These are phyloP conservation scores for Microcyclospora pomicola DNA, from an alignment of 2,329 filamentous ascomycete genomes.

Conservation along the genomic window DNA sequence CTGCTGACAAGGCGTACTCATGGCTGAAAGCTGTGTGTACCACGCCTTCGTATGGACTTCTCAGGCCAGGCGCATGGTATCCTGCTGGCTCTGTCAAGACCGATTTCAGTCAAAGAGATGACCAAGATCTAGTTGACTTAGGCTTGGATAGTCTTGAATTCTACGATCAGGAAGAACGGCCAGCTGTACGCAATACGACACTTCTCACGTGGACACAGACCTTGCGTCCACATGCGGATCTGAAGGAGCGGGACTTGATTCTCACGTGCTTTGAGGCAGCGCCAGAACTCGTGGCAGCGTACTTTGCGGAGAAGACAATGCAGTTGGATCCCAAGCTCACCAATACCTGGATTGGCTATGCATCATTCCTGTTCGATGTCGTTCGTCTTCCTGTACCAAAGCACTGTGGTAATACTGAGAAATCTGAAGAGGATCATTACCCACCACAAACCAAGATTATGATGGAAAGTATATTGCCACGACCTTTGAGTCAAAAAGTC, in stretches of 20 bases:
- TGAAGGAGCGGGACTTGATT: slow-evolving; percentile 68
- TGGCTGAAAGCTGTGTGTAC: slow-evolving; percentile 68
- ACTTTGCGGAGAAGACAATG: slow-evolving; percentile 71
- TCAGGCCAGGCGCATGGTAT: slow-evolving; percentile 72
- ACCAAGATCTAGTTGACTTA: slow-evolving; percentile 42
- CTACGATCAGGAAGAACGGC: slow-evolving; percentile 41
- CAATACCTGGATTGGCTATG: slow-evolving; percentile 89
- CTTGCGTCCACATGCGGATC: slow-evolving; percentile 70
- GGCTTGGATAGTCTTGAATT: slow-evolving; percentile 57
- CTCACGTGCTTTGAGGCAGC: slow-evolving; percentile 65
- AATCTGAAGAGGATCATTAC: slow-evolving; percentile 39
- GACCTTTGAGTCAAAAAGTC: slow-evolving; percentile 66
- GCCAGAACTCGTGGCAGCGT: slow-evolving; percentile 78
- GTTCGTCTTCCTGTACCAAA: slow-evolving; percentile 61
- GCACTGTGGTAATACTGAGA: slow-evolving; percentile 53
- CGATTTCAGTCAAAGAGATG: slow-evolving; percentile 4
- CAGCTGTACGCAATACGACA: slow-evolving; percentile 66
- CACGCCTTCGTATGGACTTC: slow-evolving; percentile 55
- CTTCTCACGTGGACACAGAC: slow-evolving; percentile 66
- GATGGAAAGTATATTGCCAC: slow-evolving; percentile 75
- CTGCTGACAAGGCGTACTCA: slow-evolving; percentile 57
- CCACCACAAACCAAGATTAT: slow-evolving; percentile 69
- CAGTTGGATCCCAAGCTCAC: slow-evolving; percentile 84
- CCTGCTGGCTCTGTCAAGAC: slow-evolving; percentile 44
- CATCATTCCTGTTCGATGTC: slow-evolving; percentile 71